These are phyloP conservation scores for Globisporangium spiculum DNA, from an alignment of 352 stramenopile species.

Conservation along the genomic window DNA sequence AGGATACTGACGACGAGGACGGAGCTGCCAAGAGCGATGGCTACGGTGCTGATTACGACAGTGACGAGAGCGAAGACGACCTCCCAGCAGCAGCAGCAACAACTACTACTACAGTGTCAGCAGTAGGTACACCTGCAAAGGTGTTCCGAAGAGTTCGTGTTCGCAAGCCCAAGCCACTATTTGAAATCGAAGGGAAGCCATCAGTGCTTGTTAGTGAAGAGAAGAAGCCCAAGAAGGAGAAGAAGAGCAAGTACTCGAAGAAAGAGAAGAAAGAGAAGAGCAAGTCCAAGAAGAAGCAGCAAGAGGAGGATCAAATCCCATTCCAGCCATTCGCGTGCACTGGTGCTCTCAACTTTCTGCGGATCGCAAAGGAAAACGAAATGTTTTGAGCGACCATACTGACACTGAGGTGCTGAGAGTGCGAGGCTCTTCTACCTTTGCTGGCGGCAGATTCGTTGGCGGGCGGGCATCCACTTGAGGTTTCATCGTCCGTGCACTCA, in stretches of 20 bases:
- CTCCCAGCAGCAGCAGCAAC: background rate
- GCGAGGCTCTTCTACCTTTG: background rate
- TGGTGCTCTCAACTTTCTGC: conserved; percentile 51
- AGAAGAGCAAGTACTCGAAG: conserved; percentile 8
- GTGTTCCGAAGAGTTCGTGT: conserved; percentile 3
- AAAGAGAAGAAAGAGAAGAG: conserved; percentile 22
- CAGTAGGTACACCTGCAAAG: conserved; percentile 10
- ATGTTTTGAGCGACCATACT: conserved; percentile 40
- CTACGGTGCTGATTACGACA: conserved; percentile 70
- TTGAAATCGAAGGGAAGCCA: background rate
- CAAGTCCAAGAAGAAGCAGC: conserved; percentile 23
- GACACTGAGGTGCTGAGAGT: background rate
- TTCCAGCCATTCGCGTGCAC: conserved; percentile 74
- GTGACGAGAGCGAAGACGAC: conserved; percentile 54
- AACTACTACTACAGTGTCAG: conserved; percentile 5
- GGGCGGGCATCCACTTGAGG: background rate
- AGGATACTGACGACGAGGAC: conserved; percentile 18
- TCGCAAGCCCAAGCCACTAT: background rate
- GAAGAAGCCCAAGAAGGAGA: conserved; percentile 5
- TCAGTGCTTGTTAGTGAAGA: background rate
- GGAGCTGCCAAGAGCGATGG: conserved; percentile 33
- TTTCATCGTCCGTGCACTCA: background rate
- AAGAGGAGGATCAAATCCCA: conserved; percentile 18
- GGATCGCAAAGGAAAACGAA: conserved; percentile 72
- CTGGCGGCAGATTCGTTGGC: background rate